phyloP scores from a whole-genome alignment of 768 basidiomycete genomes.

The Mycena alexandri region DNA sequence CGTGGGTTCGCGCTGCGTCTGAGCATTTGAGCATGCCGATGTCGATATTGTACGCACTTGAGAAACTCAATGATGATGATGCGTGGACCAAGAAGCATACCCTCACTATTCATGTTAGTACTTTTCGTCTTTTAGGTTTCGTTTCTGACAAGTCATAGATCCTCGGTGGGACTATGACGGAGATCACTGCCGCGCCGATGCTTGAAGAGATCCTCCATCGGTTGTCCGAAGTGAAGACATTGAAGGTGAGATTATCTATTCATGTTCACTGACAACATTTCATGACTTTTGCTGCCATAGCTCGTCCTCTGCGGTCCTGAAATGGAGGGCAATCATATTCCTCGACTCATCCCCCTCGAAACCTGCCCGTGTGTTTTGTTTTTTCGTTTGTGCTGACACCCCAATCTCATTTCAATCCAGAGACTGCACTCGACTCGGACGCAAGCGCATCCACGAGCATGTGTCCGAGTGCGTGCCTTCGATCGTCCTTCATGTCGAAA shows the following conservation, averaged over 20 bases:
- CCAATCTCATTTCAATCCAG: constrained; percentile 1
- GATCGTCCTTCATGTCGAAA: neutral
- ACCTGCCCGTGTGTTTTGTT: constrained; percentile 21
- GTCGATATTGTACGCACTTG: constrained; percentile 49
- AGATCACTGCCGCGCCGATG: constrained; percentile 26
- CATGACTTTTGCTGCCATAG: constrained; percentile 5
- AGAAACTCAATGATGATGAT: constrained; percentile 43
- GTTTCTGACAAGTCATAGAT: constrained; percentile 26
- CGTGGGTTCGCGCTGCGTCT: constrained; percentile 43
- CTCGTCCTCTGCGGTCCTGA: constrained; percentile 38
- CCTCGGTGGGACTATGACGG: constrained; percentile 33
- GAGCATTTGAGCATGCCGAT: constrained; percentile 48
- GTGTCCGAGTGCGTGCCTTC: constrained; percentile 9
- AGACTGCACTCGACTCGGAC: constrained; percentile 13
- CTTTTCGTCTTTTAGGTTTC: neutral
- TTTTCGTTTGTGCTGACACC: neutral
- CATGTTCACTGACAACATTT: no score
- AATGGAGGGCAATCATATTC: constrained; percentile 15
- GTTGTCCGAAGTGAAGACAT: constrained; percentile 38
- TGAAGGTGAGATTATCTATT: constrained; percentile 33
- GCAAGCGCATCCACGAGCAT: constrained; percentile 29
- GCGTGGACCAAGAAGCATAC: constrained; percentile 48
- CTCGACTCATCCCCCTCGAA: constrained; percentile 1
- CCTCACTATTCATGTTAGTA: constrained; percentile 47
- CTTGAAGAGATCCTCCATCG: constrained; percentile 44